phyloP scores from a whole-genome alignment of 495 filamentous ascomycete genomes.

The Penicillium bialowiezense region DNA sequence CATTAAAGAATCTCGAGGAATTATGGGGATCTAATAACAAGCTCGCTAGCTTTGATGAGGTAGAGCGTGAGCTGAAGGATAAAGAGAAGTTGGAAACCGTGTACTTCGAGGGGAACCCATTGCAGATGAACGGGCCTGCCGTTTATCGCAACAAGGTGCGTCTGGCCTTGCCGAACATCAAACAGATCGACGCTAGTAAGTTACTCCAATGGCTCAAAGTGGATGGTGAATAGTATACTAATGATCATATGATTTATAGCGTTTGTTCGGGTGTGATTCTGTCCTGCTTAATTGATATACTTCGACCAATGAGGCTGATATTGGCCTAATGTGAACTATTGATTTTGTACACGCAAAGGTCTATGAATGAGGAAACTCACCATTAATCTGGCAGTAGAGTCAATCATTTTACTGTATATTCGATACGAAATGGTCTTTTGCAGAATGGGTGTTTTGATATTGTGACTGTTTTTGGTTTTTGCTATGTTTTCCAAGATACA shows the following conservation, averaged over 20 bases:
- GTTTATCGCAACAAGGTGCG: slow-evolving; percentile 92
- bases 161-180: slow-evolving; percentile 79
- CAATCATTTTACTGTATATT: too few species aligned
- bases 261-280: neutral
- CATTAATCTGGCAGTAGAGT: too few species aligned
- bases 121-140: slow-evolving; percentile 70
- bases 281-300: too few species aligned
- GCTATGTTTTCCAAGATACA: too few species aligned
- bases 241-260: neutral
- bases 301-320: too few species aligned
- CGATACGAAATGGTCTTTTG: too few species aligned
- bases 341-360: too few species aligned
- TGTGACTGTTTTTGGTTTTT: too few species aligned
- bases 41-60: slow-evolving; percentile 73
- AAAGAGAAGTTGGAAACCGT: slow-evolving; percentile 84
- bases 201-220: neutral
- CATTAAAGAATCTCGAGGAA: slow-evolving; percentile 74
- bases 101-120: slow-evolving; percentile 94
- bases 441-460: too few species aligned
- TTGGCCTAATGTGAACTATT: too few species aligned
- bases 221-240: neutral
- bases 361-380: too few species aligned
- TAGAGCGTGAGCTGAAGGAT: slow-evolving; percentile 74
- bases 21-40: slow-evolving; percentile 93
- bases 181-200: slow-evolving; percentile 97